Evolutionary conservation across 2,329 filamentous ascomycete genomes (phyloP), one percentile per base, ranked within the genome.

Genomic region (Cladosporium sp.): DNA sequence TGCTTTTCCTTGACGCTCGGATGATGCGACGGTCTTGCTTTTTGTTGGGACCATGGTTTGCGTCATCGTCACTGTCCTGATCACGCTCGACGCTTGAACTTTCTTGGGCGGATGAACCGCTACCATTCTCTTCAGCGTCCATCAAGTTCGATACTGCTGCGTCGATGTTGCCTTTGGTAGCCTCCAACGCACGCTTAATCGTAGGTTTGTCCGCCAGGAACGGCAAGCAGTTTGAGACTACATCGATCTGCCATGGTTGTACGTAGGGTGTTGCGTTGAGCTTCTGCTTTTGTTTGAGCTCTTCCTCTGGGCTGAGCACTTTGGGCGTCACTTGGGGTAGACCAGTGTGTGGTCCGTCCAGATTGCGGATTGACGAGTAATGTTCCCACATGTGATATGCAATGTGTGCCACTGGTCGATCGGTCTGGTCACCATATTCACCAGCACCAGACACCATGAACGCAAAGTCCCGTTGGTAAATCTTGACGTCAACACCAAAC

Each of bases 321-420:
- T 68, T 72, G 44, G 64, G 62, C 52, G 66, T 67, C 35, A 85
- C 77, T 19, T 76, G 67, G 10, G 83, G 83, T 34, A 75, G 73
- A 48, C 84, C 85, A 28, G 74, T 76, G 67, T 85, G 82, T 7
- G 83, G 82, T 6, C 83, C 84, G 60, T 80, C 71, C 45, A 82
- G 71, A 65, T 83, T 83, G 56, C 85, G 80, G 62, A 88, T 82
- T 0, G 84, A 87, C 4, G 84, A 87, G 71, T 86, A 88, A 68
- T 88, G 85, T 66, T 87, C 79, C 75, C 82, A 87, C 45, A 74
- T 77, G 81, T 86, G 67, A 34, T 66, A 62, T 55, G 64, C 64
- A 60, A 64, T 68, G 70, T 87, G 82, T 45, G 83, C 72, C 13
- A 74, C 70, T n/a, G 72, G 66, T 37, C 67, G 61, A 52, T 62